Base-by-base conservation (phyloP, 352 stramenopile species). In the Pythium utonaiense region DNA sequence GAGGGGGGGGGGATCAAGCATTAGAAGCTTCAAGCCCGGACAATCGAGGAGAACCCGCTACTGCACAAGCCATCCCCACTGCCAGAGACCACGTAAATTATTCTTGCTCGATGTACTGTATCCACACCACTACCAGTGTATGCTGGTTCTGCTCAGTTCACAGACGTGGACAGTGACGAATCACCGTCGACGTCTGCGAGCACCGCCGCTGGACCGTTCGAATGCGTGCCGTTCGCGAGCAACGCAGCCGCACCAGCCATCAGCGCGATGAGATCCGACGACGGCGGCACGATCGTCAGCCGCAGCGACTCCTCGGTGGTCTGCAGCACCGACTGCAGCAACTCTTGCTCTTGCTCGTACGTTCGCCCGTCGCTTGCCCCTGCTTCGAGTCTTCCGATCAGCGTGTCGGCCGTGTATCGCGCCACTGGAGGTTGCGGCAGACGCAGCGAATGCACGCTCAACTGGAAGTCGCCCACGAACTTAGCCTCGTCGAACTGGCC, bases 271-370 rank as follows among this genome's bases (percentile, higher is more conserved):
- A 90, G 70, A 36, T 88, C 78, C 14, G 74, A 67, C 21, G 80
- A 74, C n/a, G 78, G 76, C 6, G 77, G 70, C 21, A 62, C 70
- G 41, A 86, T 87, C 38, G 76, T 69, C 58, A 90, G 59, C 16
- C 50, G 64, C 60, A 90, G 70, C 49, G 71, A 78, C 45, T 70
- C 53, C 51, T 88, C 78, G 7, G 67, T 61, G 24, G 56, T 64
- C 19, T 82, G 70, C 56, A 90, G 62, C 51, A 77, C 67, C 17
- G 41, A 57, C 55, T 57, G 70, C 48, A 90, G 64, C 44, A 79
- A 77, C 41, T 80, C 77, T 54, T 78, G 67, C 41, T 86, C 79
- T 27, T 88, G 77, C 25, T 88, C 75, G 44, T 79, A 88, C n/a
- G 73, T 76, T 22, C 76, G 24, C 0, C 64, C 71, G 45, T 80